A percentile compares a stretch with the other conserved stretches of the same genome.
Conservation (phyloP, 352 stramenopile species). For the Phytophthora sp. region DNA sequence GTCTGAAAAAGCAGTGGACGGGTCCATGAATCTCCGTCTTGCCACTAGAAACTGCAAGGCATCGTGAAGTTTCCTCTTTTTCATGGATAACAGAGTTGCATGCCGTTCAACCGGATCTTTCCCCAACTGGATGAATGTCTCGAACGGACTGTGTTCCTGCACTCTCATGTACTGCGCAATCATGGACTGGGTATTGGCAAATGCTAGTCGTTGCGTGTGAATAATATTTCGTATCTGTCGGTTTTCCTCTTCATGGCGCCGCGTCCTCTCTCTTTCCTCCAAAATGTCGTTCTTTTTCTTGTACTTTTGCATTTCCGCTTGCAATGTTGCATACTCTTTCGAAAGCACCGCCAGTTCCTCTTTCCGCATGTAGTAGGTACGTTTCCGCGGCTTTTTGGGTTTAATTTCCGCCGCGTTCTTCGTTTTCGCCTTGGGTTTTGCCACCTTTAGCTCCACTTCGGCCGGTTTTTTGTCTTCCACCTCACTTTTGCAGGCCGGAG, state of each 20-base stretch:
- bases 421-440: background rate
- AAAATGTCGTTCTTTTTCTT: slow-evolving; percentile 24
- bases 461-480: slow-evolving; percentile 4
- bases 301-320: slow-evolving; percentile 31
- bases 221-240: slow-evolving; percentile 34
- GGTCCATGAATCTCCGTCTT: slow-evolving; percentile 38
- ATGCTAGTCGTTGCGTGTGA: slow-evolving; percentile 39
- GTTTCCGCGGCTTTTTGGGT: slow-evolving; percentile 38
- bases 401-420: slow-evolving; percentile 1
- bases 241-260: slow-evolving; percentile 28
- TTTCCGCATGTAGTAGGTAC: slow-evolving; percentile 61
- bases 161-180: slow-evolving; percentile 49
- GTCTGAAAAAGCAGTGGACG: slow-evolving; percentile 39
- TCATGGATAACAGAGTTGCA: slow-evolving; percentile 40
- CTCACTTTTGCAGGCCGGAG: slow-evolving; percentile 3
- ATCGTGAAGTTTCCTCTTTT: slow-evolving; percentile 43
- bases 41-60: slow-evolving; percentile 41
- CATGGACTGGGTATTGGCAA: slow-evolving; percentile 50
- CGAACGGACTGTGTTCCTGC: slow-evolving; percentile 42
- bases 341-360: slow-evolving; percentile 35
- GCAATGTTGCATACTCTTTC: slow-evolving; percentile 27
- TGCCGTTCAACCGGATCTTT: slow-evolving; percentile 36
- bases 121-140: slow-evolving; percentile 48
- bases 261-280: slow-evolving; percentile 28
- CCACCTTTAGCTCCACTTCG: background rate